A percentile compares a stretch with the other conserved stretches of the same genome.
phyloP scores from a whole-genome alignment of 306 rosid genomes.

The Lathyrus tuberosus region DNA sequence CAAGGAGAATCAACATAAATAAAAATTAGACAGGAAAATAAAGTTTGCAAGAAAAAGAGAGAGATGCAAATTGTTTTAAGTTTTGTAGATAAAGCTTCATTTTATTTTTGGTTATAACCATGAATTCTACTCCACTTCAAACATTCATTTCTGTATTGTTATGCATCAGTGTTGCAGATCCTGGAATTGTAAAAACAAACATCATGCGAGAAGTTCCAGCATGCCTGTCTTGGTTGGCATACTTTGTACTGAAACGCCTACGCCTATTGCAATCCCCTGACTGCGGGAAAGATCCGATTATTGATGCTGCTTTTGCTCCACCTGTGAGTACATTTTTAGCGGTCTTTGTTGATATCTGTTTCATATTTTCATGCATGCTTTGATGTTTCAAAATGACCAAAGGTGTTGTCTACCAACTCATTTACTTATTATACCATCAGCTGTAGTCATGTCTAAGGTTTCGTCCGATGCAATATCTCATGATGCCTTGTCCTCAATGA shows the following conservation, averaged over 20 bases:
- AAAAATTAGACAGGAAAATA: slow-evolving; percentile 9
- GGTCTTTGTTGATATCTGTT: slow-evolving; percentile 16
- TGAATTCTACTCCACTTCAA: slow-evolving; percentile 20
- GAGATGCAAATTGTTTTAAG: slow-evolving; percentile 8
- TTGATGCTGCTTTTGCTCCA: slow-evolving; percentile 83
- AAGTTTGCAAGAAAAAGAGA: not conserved
- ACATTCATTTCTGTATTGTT: slow-evolving; percentile 39
- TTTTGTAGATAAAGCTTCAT: slow-evolving; percentile 3
- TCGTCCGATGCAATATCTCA: slow-evolving; percentile 11
- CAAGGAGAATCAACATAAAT: slow-evolving; percentile 11
- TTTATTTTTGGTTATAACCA: slow-evolving; percentile 3
- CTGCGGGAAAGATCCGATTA: slow-evolving; percentile 54
- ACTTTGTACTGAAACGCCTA: slow-evolving; percentile 47
- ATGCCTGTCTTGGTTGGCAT: slow-evolving; percentile 53
- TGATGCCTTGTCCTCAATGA: slow-evolving; percentile 18
- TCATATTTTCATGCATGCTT: slow-evolving; percentile 26
- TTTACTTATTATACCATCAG: slow-evolving; percentile 5
- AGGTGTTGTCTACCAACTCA: not conserved
- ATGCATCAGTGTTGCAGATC: slow-evolving; percentile 71
- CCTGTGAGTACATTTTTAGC: slow-evolving; percentile 55
- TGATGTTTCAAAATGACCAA: slow-evolving; percentile 16
- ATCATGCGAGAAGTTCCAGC: slow-evolving; percentile 82
- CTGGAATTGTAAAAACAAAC: slow-evolving; percentile 78
- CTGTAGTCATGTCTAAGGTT: slow-evolving; percentile 6
- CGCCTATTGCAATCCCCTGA: slow-evolving; percentile 69